Base-by-base conservation (phyloP, 2,329 filamentous ascomycete genomes). In the Cadophora sp. region DNA sequence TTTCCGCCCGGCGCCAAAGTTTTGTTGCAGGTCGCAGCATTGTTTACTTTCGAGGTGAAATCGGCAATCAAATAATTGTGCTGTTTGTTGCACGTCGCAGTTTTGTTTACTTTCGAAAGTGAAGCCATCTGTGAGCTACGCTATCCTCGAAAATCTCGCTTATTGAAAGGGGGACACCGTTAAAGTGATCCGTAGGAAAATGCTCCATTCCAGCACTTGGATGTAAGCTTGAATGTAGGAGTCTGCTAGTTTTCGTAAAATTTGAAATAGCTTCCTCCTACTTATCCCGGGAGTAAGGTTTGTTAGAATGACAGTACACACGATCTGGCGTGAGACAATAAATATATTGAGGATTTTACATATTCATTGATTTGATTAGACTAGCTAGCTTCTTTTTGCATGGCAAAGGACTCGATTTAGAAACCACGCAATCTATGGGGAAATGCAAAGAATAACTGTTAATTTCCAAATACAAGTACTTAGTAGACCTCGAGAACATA, bases 401-500 rank as follows among this genome's bases (percentile, higher is more conserved):
- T 30, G 4, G 27, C 43, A 22, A 48, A 36, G 56, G 9, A 59
- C 18, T 36, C 22, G 27, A 58, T 58, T 0, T 33, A 33, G 5
- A 47, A 20, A 47, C 22, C 24, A 47, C 9, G 22, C 58, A 13
- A 30, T 48, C 20, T 60, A 30, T n/a, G 11, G 22, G 4, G 20
- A 24, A 27, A 36, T 20, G 20, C 13, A 30, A 47, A 30, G 11
- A 22, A 9, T 22, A 24, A 2, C 13, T 13, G 27, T 30, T n/a
- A 13, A 36, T 58, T 27, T 27, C 33, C 36, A 45, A 18, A 11
- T 13, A 30, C 14, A 27, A 5, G 1, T 8, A n/a, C n/a, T 48
- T 92, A 98, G 81, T 98, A 98, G 65, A 98, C 96, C 83, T 99
- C 96, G 64, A 99, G 85, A 62, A 99, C 95, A 82, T 98, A 99